Base-by-base conservation (phyloP, 2,329 filamentous ascomycete species). In the Chrysoporthe austroafricana region DNA sequence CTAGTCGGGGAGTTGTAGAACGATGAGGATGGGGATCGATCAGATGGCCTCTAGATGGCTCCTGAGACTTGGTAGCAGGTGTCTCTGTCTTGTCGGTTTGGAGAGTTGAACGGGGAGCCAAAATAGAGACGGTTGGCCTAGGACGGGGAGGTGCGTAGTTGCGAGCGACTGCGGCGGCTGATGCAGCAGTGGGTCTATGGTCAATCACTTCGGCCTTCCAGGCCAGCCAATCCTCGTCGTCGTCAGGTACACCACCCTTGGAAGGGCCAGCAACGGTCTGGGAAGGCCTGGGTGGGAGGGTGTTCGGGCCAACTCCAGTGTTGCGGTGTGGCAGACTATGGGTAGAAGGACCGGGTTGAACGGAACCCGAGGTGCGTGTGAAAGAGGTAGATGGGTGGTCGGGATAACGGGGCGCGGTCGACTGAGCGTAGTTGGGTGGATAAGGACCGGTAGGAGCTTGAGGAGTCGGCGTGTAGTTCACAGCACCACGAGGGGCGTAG, bases 161-260 rank as follows among this genome's bases (percentile, higher is more conserved):
- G 61, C 34, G 34, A 16, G 32, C 50, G 21, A 43, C n/a, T 1
- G 46, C 61, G 13, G 42, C 61, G n/a, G n/a, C 13, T 14, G 61
- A 44, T 26, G 46, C 32, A 52, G 46, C 32, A 32, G 60, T 50
- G 7, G 60, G 46, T 13, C 43, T 16, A 1, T 7, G 21, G 3
- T 36, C 21, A 6, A 39, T 36, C 13, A 62, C 60, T n/a, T 39
- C 60, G 34, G 44, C 60, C 18, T 21, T n/a, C 11, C 11, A 42
- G 14, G 60, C 44, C 18, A 32, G 21, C 59, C 59, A 62, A 18
- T 63, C 36, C 16, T 54, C 61, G 61, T 36, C 48, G 46, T 56
- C 36, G 36, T 39, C 50, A 13, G n/a, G 16, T 6, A 42, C 16
- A 5, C 4, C 14, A 34, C n/a, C 11, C 46, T 62, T n/a, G 21